Evolutionary conservation across 768 basidiomycete genomes (phyloP).

Genomic region (Glaciozyma antarctica): DNA sequence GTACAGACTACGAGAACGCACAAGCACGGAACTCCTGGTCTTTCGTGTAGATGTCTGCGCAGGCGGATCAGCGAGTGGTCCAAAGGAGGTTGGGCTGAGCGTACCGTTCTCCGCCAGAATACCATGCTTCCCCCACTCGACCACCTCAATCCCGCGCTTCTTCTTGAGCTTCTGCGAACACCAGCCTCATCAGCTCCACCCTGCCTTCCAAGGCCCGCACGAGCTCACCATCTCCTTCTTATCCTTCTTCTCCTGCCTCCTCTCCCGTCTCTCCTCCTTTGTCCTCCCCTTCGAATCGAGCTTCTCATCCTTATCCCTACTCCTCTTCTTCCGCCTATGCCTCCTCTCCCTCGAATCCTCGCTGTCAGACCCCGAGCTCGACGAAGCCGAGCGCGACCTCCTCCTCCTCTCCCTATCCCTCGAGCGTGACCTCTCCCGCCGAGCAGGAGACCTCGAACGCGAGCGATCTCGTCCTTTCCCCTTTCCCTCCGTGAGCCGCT

Average conservation of each 20-base stretch:
- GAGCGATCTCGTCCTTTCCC: not conserved
- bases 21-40: constrained; percentile 29
- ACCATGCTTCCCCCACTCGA: constrained; percentile 28
- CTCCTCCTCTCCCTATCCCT: not conserved
- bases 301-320: constrained; percentile 4
- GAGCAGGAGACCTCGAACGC: not conserved
- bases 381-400: constrained; percentile 8
- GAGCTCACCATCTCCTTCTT: constrained; percentile 1
- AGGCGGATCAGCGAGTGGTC: not conserved
- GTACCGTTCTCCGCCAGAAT: constrained; percentile 23
- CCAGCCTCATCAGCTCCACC: not conserved
- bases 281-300: constrained; percentile 1
- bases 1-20: constrained; percentile 3
- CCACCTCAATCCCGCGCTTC: constrained; percentile 16
- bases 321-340: not conserved
- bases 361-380: constrained; percentile 4
- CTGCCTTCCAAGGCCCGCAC: not conserved
- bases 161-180: constrained; percentile 16
- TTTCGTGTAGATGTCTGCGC: constrained; percentile 29
- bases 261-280: constrained; percentile 17
- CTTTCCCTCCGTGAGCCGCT: not conserved
- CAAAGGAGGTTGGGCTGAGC: not conserved
- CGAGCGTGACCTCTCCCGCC: not conserved
- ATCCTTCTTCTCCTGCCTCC: constrained; percentile 29
- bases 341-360: constrained; percentile 15